Percentiles rank a stretch among this genome's conserved stretches.
phyloP scores from a whole-genome alignment of 106 monocot species.

The Dendrobium huoshanense region DNA sequence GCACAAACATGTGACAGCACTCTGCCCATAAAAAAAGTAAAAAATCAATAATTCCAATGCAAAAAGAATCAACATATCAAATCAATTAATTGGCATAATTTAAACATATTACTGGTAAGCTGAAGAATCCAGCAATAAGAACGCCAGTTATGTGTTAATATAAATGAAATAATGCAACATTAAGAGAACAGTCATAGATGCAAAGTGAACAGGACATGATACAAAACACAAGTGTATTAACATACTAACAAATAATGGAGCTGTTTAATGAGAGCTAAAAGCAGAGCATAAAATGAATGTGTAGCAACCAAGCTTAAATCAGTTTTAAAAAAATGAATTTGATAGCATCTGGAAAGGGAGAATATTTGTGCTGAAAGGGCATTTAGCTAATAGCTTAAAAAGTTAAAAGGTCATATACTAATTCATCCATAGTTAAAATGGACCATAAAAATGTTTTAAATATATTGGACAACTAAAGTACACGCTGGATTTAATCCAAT shows the following conservation, averaged over 20 bases:
- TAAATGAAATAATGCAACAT: not conserved
- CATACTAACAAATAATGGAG: not conserved
- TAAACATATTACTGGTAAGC: not conserved
- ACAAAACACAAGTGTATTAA: not conserved
- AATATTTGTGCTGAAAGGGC: not conserved
- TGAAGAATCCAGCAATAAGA: not conserved
- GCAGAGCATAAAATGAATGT: not conserved
- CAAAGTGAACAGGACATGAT: not conserved
- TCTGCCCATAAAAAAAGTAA: slow-evolving; percentile 35
- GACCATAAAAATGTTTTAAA: not conserved
- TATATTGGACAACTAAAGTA: not conserved
- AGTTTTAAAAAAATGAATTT: not conserved
- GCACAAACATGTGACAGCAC: slow-evolving; percentile 90
- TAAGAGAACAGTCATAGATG: not conserved
- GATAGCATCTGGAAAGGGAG: not conserved
- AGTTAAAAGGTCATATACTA: not conserved
- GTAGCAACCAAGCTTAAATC: not conserved
- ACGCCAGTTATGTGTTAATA: not conserved
- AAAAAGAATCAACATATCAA: not conserved
- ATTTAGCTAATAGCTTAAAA: not conserved
- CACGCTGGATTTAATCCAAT: not conserved
- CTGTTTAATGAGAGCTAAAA: not conserved
- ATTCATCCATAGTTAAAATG: not conserved
- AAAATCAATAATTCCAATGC: not conserved
- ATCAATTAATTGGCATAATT: not conserved